Base-by-base conservation (phyloP, 2,329 filamentous ascomycete genomes). In the Cercospora sesami region DNA sequence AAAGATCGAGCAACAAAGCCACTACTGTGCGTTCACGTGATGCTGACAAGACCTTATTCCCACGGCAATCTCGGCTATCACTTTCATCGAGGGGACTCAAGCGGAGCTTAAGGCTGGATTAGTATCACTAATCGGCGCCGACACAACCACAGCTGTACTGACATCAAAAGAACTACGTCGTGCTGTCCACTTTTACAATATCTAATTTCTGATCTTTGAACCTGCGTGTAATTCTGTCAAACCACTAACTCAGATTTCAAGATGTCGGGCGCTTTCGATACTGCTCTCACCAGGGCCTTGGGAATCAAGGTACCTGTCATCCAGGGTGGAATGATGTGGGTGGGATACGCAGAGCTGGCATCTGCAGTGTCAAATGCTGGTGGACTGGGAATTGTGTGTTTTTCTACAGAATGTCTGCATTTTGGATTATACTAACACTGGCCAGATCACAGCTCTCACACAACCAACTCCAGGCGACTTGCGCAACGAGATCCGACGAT, bases 391-490 rank as follows among this genome's bases (percentile, higher is more conserved):
- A 88, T 94, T 76, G 86, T 78, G 62, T 9, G 65, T 23, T 8
- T 18, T 53, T 33, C 14, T 30, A 28, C 28, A 9, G 28, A 2
- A 28, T 2, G 10, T 16, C 2, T 9, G 36, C 9, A 8, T 26
- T 5, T 6, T 21, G 14, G 10, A 39, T 36, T 14, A 31, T 31
- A 31, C 63, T 66, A 30, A 63, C 18, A 28, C 16, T 14, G 10
- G 2, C 6, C 31, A 71, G 69, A 70, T 94, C 79, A 94, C 91
- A 60, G 91, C 90, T 55, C 88, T 98, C 76, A 98, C 95, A 65
- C 96, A 96, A 86, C 91, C 94, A 30, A 91, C 91, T 21, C 94
- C 94, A 58, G 91, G 93, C 80, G 93, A 92, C 77, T 89, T 98
- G 66, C 92, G 94, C 79, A 91, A 92, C 77, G 94, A 98, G 83